Conservation (phyloP, 768 basidiomycete genomes). For the Kwoniella dendrophila region DNA sequence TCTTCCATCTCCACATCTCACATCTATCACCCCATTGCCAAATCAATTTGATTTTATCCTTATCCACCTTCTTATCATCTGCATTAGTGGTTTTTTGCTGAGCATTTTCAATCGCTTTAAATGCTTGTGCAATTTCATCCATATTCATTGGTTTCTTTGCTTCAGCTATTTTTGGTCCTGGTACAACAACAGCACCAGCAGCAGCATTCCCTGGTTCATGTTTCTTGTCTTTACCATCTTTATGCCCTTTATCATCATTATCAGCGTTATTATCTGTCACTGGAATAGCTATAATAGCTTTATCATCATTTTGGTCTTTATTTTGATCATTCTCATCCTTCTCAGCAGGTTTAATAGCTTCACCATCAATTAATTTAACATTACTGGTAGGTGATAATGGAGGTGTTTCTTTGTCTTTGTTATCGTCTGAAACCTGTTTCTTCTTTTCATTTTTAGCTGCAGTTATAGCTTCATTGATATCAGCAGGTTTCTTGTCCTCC, state of each 20-base stretch:
- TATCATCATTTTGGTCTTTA: constrained; percentile 10
- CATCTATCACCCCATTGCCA: constrained; percentile 38
- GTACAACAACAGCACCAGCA: constrained; percentile 16
- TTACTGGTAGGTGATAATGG: constrained; percentile 24
- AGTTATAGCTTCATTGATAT: too few relatives aligned
- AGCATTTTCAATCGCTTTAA: constrained; percentile 24
- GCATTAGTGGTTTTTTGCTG: background rate
- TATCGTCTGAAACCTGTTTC: constrained; percentile 9
- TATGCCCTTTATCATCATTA: background rate
- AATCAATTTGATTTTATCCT: constrained; percentile 27
- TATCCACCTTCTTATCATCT: background rate
- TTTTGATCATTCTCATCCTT: background rate
- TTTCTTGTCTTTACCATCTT: constrained; percentile 12
- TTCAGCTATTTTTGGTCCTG: constrained; percentile 28
- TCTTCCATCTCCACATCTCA: constrained; percentile 48
- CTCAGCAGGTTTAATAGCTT: constrained; percentile 5
- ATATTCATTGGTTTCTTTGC: constrained; percentile 28
- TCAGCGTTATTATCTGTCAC: too few relatives aligned
- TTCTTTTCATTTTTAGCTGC: background rate
- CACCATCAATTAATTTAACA: constrained; percentile 27
- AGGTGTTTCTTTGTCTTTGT: constrained; percentile 10
- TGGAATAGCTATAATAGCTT: constrained; percentile 22
- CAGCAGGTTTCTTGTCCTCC: constrained; percentile 7
- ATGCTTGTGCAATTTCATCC: constrained; percentile 37
- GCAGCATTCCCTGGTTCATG: background rate